Conservation (phyloP, 257 asterid genomes). For the Solanum etuberosum region DNA sequence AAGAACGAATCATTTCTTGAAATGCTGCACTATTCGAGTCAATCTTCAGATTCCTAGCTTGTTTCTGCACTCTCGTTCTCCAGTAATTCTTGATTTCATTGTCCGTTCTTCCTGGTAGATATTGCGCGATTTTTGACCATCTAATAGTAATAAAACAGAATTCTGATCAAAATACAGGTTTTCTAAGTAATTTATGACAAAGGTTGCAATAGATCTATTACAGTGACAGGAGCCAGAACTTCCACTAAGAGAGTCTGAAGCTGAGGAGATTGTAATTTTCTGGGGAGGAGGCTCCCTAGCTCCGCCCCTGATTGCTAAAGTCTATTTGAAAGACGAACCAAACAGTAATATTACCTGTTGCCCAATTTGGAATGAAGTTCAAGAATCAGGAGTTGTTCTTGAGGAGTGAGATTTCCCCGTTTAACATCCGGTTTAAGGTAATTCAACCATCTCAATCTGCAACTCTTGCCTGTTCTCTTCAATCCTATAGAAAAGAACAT, state of each 20-base stretch:
- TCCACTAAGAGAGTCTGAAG: not conserved
- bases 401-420: constrained; percentile 24
- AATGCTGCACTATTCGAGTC: constrained; percentile 20
- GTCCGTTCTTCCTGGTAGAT: constrained; percentile 31
- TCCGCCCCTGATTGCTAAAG: not conserved
- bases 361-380: constrained; percentile 31
- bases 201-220: too few relatives aligned
- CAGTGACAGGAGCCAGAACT: not conserved
- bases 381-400: constrained; percentile 28
- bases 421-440: constrained; percentile 32
- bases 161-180: not conserved
- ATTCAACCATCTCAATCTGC: constrained; percentile 36
- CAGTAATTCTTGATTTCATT: constrained; percentile 29
- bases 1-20: constrained; percentile 12
- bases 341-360: constrained; percentile 15
- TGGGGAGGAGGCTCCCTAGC: not conserved
- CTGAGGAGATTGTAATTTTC: not conserved
- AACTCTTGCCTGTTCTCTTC: constrained; percentile 33
- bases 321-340: not conserved
- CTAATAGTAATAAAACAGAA: not conserved
- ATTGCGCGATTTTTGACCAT: constrained; percentile 32
- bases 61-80: constrained; percentile 32
- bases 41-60: constrained; percentile 23
- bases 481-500: constrained; percentile 9
- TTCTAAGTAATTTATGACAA: not conserved